Evolutionary conservation across 106 monocot genomes (phyloP).

Genomic region (Dioscorea alata): DNA sequence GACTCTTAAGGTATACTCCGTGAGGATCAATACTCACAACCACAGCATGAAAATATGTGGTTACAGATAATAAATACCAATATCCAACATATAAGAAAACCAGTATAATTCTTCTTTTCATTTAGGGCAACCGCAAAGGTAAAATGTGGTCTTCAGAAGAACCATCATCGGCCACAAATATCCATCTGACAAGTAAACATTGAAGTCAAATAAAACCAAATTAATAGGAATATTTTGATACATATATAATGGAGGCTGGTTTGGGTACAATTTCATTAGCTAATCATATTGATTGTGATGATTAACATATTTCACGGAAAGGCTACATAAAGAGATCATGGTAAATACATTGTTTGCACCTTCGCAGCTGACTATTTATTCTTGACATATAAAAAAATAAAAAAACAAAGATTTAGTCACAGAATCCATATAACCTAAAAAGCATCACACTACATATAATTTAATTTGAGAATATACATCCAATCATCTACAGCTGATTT

Average conservation of each 20-base stretch:
- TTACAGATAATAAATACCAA: background rate
- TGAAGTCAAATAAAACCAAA: no score
- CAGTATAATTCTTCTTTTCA: background rate
- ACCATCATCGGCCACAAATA: no score
- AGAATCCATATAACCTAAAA: background rate
- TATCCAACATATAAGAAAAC: background rate
- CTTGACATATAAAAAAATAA: background rate
- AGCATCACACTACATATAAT: background rate
- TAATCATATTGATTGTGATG: no score
- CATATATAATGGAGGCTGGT: no score
- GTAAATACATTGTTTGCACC: background rate
- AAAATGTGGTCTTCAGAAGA: no score
- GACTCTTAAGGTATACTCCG: slow-evolving; percentile 68
- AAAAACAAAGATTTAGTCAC: background rate
- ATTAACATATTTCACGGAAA: no score
- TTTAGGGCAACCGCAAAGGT: no score
- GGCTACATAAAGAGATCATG: no score
- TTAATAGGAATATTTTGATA: no score
- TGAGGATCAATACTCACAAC: slow-evolving; percentile 98
- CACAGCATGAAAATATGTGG: slow-evolving; percentile 59
- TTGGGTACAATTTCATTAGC: no score
- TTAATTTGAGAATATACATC: no score
- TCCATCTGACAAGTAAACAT: no score
- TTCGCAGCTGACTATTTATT: background rate
- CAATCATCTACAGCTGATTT: slow-evolving; percentile 54